A percentile compares a stretch with the other conserved stretches of the same genome.
phyloP scores from a whole-genome alignment of 495 filamentous ascomycete species.

The Bacidia rubella region DNA sequence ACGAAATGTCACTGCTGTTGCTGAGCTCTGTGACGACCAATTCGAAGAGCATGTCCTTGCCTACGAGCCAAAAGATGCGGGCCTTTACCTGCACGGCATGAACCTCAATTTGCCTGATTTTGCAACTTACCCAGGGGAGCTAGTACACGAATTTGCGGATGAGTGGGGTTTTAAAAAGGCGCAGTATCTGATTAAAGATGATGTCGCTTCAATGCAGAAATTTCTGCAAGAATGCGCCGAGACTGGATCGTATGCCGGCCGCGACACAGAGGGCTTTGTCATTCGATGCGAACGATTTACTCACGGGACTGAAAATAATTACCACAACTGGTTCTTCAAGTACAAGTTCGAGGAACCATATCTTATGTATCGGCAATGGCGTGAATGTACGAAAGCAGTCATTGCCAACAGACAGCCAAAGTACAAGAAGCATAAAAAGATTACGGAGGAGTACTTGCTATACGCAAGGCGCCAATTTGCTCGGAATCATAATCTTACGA shows the following conservation, averaged over 20 bases:
- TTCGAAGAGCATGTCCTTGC: constrained; percentile 97
- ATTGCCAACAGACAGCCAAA: constrained; percentile 62
- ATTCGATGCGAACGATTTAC: constrained; percentile 68
- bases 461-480: constrained; percentile 65
- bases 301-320: constrained; percentile 28
- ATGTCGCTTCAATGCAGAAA: constrained; percentile 53
- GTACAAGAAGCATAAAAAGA: constrained; percentile 72
- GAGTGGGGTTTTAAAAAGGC: constrained; percentile 90
- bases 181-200: constrained; percentile 62
- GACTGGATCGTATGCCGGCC: constrained; percentile 72
- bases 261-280: constrained; percentile 94
- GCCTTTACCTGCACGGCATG: constrained; percentile 89
- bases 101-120: constrained; percentile 89
- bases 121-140: constrained; percentile 60
- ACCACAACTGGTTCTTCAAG: constrained; percentile 96
- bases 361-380: constrained; percentile 96
- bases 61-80: constrained; percentile 70
- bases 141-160: constrained; percentile 80
- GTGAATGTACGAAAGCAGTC: constrained; percentile 86
- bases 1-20: constrained; percentile 84
- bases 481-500: constrained; percentile 45
- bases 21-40: constrained; percentile 87
- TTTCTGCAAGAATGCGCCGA: constrained; percentile 78
- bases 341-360: constrained; percentile 99
- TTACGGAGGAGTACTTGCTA: constrained; percentile 79